phyloP scores from a whole-genome alignment of 2,329 filamentous ascomycete species.

The Trichophyton verrucosum region DNA sequence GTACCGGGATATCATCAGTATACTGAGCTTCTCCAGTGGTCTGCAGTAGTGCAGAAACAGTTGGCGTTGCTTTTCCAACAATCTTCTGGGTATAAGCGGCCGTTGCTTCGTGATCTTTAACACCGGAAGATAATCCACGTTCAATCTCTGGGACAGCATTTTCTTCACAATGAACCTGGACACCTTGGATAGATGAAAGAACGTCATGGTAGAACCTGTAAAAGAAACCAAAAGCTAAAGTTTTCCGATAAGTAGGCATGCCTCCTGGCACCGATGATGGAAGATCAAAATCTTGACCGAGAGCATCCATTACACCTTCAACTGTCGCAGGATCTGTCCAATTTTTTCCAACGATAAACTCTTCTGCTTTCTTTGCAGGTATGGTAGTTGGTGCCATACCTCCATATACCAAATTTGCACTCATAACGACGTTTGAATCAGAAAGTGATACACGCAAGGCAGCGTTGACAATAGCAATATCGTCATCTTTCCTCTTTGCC shows the following conservation, averaged over 20 bases:
- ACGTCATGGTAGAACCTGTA: conserved; percentile 94
- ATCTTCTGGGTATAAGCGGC: conserved; percentile 69
- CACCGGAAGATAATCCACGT: conserved; percentile 64
- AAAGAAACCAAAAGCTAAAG: conserved; percentile 84
- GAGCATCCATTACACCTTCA: conserved; percentile 75
- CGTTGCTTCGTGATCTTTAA: conserved; percentile 63
- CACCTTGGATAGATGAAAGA: conserved; percentile 43
- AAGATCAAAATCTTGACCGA: conserved; percentile 83
- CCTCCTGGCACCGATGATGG: conserved; percentile 85
- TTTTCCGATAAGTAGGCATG: conserved; percentile 93
- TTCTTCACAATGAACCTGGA: conserved; percentile 47
- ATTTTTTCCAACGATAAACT: conserved; percentile 62
- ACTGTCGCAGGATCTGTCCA: conserved; percentile 72
- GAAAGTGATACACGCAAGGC: conserved; percentile 65
- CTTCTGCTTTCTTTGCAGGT: conserved; percentile 65
- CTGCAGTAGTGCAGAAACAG: conserved; percentile 87
- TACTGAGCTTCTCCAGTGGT: conserved; percentile 90
- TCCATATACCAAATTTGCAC: conserved; percentile 74
- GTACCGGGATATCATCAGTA: conserved; percentile 80
- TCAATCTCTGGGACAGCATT: conserved; percentile 78
- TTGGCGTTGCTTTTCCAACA: conserved; percentile 72
- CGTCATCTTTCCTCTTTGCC: conserved; percentile 91
- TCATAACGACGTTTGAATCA: conserved; percentile 56
- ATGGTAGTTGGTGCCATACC: conserved; percentile 90
- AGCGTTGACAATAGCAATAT: conserved; percentile 93